Evolutionary conservation across 768 basidiomycete species (phyloP), one percentile per base, ranked within the genome.

Genomic region (Kwoniella europaea): DNA sequence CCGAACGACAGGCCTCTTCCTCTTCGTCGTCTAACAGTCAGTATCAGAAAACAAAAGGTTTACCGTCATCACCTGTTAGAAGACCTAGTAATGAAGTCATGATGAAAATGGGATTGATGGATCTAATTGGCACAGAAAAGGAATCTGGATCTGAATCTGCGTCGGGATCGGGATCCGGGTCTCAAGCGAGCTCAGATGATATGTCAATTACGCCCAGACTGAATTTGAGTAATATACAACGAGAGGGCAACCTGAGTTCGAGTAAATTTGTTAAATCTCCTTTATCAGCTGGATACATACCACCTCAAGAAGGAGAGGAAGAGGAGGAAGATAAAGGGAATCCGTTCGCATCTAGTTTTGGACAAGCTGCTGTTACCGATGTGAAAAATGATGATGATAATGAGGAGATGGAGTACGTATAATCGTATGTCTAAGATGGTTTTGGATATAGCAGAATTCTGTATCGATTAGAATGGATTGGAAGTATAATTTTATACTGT

Each of bases 101-200:
- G 10, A 41, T 53, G 4, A 68, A 63, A n/a, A 62, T 68, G 67
- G 60, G 60, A 7, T 42, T 29, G 42, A 62, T 62, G 67, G 50
- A 68, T 27, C 53, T 68, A 7, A 54, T 52, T n/a, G 10, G 16
- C 24, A 9, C n/a, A 12, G n/a, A 55, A 3, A 24, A 24, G 20
- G 54, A 24, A 13, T 20, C 12, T 55, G 54, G 54, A 55, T 1
- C 35, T 35, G 35, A 35, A 6, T 6, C 35, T 35, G 35, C 35
- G 35, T 35, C 35, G 35, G 35, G 35, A 35, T 9, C 35, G 6
- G 35, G 35, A 35, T 35, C 35, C 4, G 35, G 35, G 35, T 35
- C 35, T 35, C 35, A 35, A 35, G 35, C 35, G 35, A 35, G 35
- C 4, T 35, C n/a, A 12, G 54, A 55, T 2, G 54, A 55, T 55